Evolutionary conservation across 306 rosid species (phyloP), one percentile per base, ranked within the genome.

Genomic region (Cicer pinnatifidum): DNA sequence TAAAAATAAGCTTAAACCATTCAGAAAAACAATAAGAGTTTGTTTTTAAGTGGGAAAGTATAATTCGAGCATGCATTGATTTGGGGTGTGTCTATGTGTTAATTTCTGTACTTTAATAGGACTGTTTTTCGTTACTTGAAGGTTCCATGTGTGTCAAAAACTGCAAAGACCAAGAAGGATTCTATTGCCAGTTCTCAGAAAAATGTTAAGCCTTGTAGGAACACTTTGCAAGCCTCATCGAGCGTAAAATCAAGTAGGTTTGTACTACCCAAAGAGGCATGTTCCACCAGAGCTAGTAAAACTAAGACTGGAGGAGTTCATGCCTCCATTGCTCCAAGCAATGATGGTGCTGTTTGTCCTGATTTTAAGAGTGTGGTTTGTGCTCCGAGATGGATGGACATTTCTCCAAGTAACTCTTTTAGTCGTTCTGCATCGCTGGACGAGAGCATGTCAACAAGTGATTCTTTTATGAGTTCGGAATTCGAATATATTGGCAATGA

Each of bases 101-200:
- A 13, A 61, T 71, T 71, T 76, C 47, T 63, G 50, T 62, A 56
- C 46, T 72, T 67, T 44, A 64, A 74, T 53, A 16, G 6, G 8
- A 46, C 11, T 38, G 60, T 61, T 45, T 45, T 9, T 60, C 33
- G 35, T 52, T 58, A 17, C 71, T 73, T 71, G 62, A 79, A 89
- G 91, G 89, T 87, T 45, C 89, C 89, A 19, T 89, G 89, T 38
- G 35, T 38, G 69, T 81, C 87, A 50, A 85, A 75, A 75, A 39
- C 83, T 69, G 70, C 82, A 76, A 85, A 87, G 81, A 65, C 82
- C 10, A 82, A 76, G 79, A 80, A 78, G 81, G 86, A 86, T 67
- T 52, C 66, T n/a, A 71, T 75, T 39, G 52, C 69, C 33, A 59
- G 65, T 71, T 17, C 57, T n/a, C 75, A 57, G 75, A 69, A 72